Conservation (phyloP, 306 rosid species). For the Vicia sativa region DNA sequence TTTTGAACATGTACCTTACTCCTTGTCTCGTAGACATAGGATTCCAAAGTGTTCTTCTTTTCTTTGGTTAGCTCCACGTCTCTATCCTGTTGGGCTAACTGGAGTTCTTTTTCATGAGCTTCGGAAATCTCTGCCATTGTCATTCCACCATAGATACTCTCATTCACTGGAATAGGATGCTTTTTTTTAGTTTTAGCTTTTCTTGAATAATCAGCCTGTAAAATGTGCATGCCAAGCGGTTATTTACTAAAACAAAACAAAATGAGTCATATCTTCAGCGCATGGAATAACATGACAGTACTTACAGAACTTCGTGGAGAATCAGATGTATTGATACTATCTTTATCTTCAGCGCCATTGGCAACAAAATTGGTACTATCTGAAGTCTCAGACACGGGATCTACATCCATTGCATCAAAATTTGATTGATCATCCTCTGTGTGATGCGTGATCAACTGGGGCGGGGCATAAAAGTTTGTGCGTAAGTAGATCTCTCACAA, state of each 20-base stretch:
- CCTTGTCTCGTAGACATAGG: conserved; percentile 93
- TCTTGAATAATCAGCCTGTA: conserved; percentile 61
- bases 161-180: conserved; percentile 65
- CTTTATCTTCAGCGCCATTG: conserved; percentile 63
- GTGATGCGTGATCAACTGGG: conserved; percentile 74
- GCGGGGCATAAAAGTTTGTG: conserved; percentile 36
- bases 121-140: conserved; percentile 65
- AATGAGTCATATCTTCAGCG: conserved; percentile 23
- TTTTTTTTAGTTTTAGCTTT: conserved; percentile 57
- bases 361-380: conserved; percentile 31
- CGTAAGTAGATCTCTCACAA: conserved; percentile 30
- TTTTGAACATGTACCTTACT: conserved; percentile 66
- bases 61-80: conserved; percentile 84
- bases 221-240: conserved; percentile 27
- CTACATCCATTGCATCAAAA: conserved; percentile 64
- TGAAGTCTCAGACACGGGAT: conserved; percentile 48
- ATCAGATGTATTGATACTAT: conserved; percentile 41
- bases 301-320: conserved; percentile 63
- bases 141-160: conserved; percentile 78
- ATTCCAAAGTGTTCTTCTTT: conserved; percentile 87
- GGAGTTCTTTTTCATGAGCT: conserved; percentile 72
- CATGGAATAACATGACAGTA: conserved; percentile 24
- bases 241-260: conserved; percentile 15
- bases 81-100: conserved; percentile 78
- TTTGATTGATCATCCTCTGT: conserved; percentile 51